Conservation (phyloP, 2,329 filamentous ascomycete species). For the Acrocalymma vagum region DNA sequence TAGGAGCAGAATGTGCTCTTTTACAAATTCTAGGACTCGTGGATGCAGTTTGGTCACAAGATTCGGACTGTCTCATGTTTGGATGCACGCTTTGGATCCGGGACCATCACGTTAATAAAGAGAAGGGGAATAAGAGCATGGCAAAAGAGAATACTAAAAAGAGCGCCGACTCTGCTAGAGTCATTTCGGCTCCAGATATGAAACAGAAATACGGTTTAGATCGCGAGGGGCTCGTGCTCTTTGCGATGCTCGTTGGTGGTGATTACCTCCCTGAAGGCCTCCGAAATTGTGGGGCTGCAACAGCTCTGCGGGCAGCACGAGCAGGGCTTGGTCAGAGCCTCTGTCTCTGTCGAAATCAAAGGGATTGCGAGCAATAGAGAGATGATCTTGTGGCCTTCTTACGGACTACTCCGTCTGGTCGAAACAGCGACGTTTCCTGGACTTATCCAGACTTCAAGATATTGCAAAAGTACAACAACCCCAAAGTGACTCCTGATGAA, state of each 20-base stretch:
- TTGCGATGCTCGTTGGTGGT: slow-evolving; percentile 52
- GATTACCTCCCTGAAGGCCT: slow-evolving; percentile 52
- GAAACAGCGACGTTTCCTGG: slow-evolving; percentile 18
- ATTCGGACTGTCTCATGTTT: slow-evolving; percentile 59
- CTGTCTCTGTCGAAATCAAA: slow-evolving; percentile 26
- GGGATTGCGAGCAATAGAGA: slow-evolving; percentile 37
- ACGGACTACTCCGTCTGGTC: slow-evolving; percentile 2
- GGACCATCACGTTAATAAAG: slow-evolving; percentile 37
- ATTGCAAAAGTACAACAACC: slow-evolving; percentile 48
- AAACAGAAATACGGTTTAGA: slow-evolving; percentile 38
- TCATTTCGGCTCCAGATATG: slow-evolving; percentile 42
- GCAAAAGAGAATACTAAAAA: slow-evolving; percentile 43
- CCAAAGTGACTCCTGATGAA: slow-evolving; percentile 42
- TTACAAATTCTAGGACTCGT: slow-evolving; percentile 55
- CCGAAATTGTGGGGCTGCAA: slow-evolving; percentile 43
- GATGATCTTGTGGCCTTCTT: slow-evolving; percentile 23
- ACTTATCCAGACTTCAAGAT: slow-evolving; percentile 31
- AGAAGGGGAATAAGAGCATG: slow-evolving; percentile 21
- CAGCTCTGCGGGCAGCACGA: slow-evolving; percentile 35
- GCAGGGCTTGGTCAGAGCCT: slow-evolving; percentile 39
- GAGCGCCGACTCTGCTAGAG: slow-evolving; percentile 34
- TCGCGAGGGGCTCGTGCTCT: slow-evolving; percentile 48
- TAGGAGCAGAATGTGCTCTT: slow-evolving; percentile 58
- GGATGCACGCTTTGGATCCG: slow-evolving; percentile 54
- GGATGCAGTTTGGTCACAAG: slow-evolving; percentile 60